Evolutionary conservation across 139 green algal genomes (phyloP).

Genomic region (Pseudopediastrum boryanum): DNA sequence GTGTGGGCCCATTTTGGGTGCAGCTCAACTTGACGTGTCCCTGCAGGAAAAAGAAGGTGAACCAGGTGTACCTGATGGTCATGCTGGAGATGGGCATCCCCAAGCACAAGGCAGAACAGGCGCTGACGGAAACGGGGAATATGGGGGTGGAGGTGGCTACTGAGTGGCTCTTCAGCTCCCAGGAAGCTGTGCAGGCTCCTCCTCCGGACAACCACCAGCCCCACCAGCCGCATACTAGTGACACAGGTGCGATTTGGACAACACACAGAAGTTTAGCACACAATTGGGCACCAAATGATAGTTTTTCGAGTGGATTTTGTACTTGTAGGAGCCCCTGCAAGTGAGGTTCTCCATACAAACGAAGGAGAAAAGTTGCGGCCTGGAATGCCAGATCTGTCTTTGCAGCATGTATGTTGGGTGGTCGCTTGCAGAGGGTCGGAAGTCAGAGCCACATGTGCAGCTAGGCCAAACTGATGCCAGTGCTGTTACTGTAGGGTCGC

Average conservation of each 20-base stretch:
- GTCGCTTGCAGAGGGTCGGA: too few species aligned
- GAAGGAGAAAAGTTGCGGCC: too few species aligned
- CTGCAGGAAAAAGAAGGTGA: constrained; percentile 55
- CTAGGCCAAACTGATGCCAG: background rate
- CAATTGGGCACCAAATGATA: too few species aligned
- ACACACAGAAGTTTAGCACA: too few species aligned
- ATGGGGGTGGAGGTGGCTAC: constrained; percentile 90
- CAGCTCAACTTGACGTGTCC: background rate
- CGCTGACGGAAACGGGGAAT: constrained; percentile 85
- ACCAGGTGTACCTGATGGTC: constrained; percentile 77
- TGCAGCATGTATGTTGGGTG: too few species aligned
- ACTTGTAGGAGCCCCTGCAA: too few species aligned
- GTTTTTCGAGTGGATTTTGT: too few species aligned
- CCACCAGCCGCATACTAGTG: constrained; percentile 38
- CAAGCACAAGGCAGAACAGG: constrained; percentile 56
- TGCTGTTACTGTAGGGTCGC: background rate
- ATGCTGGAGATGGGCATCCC: constrained; percentile 93
- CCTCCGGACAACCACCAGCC: too few species aligned
- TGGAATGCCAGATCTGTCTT: too few species aligned
- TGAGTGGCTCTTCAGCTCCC: constrained; percentile 84
- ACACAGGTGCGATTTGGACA: constrained; percentile 31
- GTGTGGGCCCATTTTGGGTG: too few species aligned
- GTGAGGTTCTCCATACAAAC: too few species aligned
- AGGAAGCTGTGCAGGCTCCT: constrained; percentile 2
- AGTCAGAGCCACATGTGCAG: constrained; percentile 26